phyloP scores from a whole-genome alignment of 345 rosid genomes.

The Eucalyptus tenuipes region DNA sequence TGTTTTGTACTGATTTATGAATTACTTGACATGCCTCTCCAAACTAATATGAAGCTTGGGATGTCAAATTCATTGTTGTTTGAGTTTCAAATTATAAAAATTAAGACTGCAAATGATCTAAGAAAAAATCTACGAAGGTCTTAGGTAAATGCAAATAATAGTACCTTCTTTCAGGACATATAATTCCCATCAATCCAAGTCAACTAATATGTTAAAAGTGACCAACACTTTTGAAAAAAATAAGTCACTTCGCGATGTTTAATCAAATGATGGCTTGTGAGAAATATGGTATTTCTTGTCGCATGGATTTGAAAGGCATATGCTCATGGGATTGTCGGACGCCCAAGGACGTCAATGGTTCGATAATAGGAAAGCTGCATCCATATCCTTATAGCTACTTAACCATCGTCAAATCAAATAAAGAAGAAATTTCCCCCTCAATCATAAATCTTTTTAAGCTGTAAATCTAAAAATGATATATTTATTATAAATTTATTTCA shows the following conservation, averaged over 20 bases:
- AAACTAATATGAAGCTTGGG: neutral
- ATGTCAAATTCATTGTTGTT: neutral
- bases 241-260: neutral
- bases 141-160: neutral
- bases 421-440: neutral
- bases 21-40: neutral
- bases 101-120: neutral
- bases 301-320: neutral
- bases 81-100: neutral
- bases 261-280: neutral
- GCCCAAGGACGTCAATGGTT: neutral
- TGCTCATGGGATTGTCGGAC: neutral
- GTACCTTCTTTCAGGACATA: neutral
- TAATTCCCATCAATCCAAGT: neutral
- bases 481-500: accelerated
- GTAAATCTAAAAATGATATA: too few relatives aligned
- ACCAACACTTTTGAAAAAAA: neutral
- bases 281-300: neutral
- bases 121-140: neutral
- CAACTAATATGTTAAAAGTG: neutral
- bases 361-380: neutral
- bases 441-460: too few relatives aligned
- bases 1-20: neutral
- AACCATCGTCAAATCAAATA: neutral
- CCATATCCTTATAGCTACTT: neutral